These are phyloP conservation scores for Fusarium bactridioides DNA, from an alignment of 2,329 filamentous ascomycete genomes.

Conservation along the genomic window DNA sequence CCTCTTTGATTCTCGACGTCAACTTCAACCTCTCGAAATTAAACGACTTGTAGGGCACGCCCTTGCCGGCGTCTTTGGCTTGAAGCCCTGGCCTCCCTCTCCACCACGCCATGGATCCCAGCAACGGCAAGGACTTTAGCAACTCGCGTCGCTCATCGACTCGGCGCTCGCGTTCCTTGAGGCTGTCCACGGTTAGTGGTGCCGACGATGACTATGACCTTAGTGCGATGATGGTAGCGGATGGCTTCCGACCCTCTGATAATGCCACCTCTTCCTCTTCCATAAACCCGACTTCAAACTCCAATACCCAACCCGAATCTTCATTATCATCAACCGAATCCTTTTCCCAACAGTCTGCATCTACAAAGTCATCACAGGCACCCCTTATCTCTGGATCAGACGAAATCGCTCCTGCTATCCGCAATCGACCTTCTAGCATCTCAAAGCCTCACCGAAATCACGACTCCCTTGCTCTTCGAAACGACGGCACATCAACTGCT, in stretches of 20 bases:
- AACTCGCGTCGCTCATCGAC: conserved; percentile 54
- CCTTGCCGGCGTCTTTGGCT: conserved; percentile 39
- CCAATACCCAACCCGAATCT: conserved; percentile 22
- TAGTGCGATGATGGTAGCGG: conserved; percentile 59
- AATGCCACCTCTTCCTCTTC: conserved; percentile 13
- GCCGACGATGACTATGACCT: conserved; percentile 58
- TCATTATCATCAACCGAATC: conserved; percentile 10
- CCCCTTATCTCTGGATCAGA: conserved; percentile 21
- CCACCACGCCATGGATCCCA: conserved; percentile 51
- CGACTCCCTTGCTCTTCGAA: conserved; percentile 60
- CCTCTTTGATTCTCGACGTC: conserved; percentile 25
- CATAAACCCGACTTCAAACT: conserved; percentile 31
- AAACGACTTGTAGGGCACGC: conserved; percentile 35
- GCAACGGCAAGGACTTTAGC: conserved; percentile 49
- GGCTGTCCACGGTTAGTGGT: conserved; percentile 45
- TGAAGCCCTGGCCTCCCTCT: conserved; percentile 31
- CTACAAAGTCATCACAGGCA: conserved; percentile 16
- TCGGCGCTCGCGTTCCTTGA: conserved; percentile 53
- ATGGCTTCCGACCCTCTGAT: conserved; percentile 58
- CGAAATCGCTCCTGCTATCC: conserved; percentile 32
- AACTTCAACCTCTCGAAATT: conserved; percentile 27
- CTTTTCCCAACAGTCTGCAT: conserved; percentile 18
- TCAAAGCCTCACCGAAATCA: conserved; percentile 60
- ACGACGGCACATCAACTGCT: conserved; percentile 53
- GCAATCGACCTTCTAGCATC: conserved; percentile 61